A percentile compares a stretch with the other conserved stretches of the same genome.
These are phyloP conservation scores for Trichoderma reesei DNA, from an alignment of 495 filamentous ascomycete genomes.

Conservation along the genomic window DNA sequence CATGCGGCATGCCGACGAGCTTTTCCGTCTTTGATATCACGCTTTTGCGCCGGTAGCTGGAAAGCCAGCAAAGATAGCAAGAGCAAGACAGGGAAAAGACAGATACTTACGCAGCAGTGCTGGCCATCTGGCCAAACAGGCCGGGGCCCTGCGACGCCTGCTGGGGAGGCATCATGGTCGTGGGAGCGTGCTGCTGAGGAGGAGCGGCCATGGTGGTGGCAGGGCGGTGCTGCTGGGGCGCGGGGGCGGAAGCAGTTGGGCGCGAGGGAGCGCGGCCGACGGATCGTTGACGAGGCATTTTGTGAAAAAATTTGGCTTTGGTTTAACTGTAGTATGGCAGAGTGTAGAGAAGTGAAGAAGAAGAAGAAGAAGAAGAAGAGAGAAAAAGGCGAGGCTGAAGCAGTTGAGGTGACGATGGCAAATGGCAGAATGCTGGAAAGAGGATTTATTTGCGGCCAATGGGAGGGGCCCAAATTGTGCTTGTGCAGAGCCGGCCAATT, in stretches of 20 bases:
- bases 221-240: conserved; percentile 37
- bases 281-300: conserved; percentile 73
- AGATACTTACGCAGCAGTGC: conserved; percentile 67
- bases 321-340: conserved; percentile 8
- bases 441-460: conserved; percentile 9
- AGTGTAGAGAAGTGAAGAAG: too few relatives aligned
- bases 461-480: not conserved
- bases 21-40: too few relatives aligned
- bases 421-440: not conserved
- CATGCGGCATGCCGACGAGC: too few relatives aligned
- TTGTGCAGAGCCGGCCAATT: not conserved
- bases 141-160: conserved; percentile 56
- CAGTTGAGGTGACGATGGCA: not conserved
- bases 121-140: conserved; percentile 78
- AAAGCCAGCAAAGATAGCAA: not conserved
- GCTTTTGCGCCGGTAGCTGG: too few relatives aligned
- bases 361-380: too few relatives aligned
- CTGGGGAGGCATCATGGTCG: conserved; percentile 44
- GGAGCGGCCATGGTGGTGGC: conserved; percentile 12
- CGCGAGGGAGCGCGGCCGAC: conserved; percentile 53
- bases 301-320: conserved; percentile 21
- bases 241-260: conserved; percentile 53
- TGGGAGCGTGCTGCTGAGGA: conserved; percentile 49
- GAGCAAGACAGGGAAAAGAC: not conserved
- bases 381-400: not conserved